A percentile compares a stretch with the other conserved stretches of the same genome.
phyloP scores from a whole-genome alignment of 805 yeast species.

The Maudiozyma bulderi region DNA sequence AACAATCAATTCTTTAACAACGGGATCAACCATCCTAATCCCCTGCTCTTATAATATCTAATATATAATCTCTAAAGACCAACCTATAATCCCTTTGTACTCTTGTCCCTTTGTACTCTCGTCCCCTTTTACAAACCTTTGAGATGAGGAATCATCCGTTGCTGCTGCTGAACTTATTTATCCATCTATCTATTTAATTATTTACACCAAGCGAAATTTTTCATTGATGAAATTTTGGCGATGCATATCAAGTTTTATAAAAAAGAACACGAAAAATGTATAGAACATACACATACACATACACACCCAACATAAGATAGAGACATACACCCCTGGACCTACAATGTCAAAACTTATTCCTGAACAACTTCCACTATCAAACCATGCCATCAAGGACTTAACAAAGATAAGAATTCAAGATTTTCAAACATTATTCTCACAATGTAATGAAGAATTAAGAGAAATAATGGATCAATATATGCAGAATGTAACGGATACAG shows the following conservation, averaged over 20 bases:
- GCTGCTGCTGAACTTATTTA: background rate
- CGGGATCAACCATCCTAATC: conserved; percentile 10
- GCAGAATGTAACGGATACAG: conserved; percentile 4
- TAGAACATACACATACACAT: no score
- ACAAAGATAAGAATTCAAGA: conserved; percentile 12
- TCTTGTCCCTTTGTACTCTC: background rate
- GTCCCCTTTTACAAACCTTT: no score
- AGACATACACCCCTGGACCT: background rate
- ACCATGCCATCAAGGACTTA: conserved; percentile 8
- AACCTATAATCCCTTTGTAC: background rate
- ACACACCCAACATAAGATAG: no score
- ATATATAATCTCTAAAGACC: background rate
- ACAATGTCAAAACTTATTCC: conserved; percentile 4
- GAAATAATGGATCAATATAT: conserved; percentile 13
- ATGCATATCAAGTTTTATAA: background rate
- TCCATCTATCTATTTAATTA: background rate
- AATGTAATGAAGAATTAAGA: conserved; percentile 12
- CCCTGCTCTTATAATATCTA: background rate
- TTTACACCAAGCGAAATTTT: background rate
- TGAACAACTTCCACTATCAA: conserved; percentile 17
- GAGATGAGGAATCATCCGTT: no score
- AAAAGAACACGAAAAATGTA: background rate
- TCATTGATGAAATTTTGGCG: background rate
- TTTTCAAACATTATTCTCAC: conserved; percentile 5
- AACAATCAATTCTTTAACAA: conserved; percentile 24